Evolutionary conservation across 192 early-diverging fungal genomes (phyloP).

Genomic region (Coemansia sp.): DNA sequence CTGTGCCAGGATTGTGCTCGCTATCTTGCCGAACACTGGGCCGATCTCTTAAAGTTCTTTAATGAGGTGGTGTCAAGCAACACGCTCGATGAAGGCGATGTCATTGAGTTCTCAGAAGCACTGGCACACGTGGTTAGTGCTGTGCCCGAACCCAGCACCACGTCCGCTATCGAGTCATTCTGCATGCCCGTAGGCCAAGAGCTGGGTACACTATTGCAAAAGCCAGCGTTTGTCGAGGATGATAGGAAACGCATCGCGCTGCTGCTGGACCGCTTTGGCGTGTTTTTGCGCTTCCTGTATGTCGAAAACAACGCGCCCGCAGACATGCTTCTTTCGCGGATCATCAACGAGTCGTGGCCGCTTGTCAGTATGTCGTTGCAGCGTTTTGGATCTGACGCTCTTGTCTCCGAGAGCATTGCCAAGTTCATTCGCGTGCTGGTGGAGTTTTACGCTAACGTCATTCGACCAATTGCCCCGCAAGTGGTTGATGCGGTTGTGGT

Average conservation of each 20-base stretch:
- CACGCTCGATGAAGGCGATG: conserved; percentile 67
- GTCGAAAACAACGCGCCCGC: conserved; percentile 34
- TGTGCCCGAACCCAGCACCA: conserved; percentile 58
- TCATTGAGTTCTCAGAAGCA: conserved; percentile 80
- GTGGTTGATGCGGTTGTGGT: conserved; percentile 58
- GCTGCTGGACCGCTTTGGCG: conserved; percentile 50
- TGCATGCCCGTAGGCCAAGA: conserved; percentile 45
- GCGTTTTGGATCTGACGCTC: conserved; percentile 22
- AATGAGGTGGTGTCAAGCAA: conserved; percentile 61
- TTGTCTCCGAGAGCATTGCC: conserved; percentile 42
- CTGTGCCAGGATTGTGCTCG: conserved; percentile 88
- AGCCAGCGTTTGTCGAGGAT: conserved; percentile 15
- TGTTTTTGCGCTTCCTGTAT: conserved; percentile 46
- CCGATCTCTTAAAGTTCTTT: conserved; percentile 84
- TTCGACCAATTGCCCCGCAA: conserved; percentile 27
- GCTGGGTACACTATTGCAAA: conserved; percentile 37
- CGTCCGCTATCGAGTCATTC: conserved; percentile 45
- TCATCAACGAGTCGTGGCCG: conserved; percentile 40
- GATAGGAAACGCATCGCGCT: conserved; percentile 17
- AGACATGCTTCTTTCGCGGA: conserved; percentile 25
- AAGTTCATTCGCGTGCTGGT: conserved; percentile 45
- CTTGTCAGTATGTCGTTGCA: conserved; percentile 28
- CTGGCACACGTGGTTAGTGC: conserved; percentile 86
- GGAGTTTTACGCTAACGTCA: conserved; percentile 29
- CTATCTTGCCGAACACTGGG: conserved; percentile 74